These are phyloP conservation scores for Eucalyptus marginata DNA, from an alignment of 345 rosid genomes.

Conservation along the genomic window DNA sequence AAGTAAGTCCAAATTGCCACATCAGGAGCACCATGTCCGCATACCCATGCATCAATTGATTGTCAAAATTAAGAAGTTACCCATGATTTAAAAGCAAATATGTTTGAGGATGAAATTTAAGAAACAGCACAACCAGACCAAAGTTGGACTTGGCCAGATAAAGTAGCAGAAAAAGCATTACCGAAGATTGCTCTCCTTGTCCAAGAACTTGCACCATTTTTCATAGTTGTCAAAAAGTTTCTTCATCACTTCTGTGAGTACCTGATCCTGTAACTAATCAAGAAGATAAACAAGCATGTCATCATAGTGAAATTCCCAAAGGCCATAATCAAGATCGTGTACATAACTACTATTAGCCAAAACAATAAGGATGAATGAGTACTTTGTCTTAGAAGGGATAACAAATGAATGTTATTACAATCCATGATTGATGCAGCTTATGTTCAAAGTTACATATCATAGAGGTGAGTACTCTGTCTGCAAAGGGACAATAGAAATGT, in stretches of 20 bases:
- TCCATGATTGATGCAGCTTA: not conserved
- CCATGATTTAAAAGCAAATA: too few species aligned
- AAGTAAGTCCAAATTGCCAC: not conserved
- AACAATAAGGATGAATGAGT: not conserved
- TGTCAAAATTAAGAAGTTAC: too few species aligned
- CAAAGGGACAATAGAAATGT: not conserved
- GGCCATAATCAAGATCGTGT: not conserved
- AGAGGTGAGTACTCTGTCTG: not conserved
- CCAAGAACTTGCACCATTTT: constrained; percentile 43
- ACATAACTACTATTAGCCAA: not conserved
- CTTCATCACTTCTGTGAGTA: constrained; percentile 91
- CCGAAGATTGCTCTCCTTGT: too few species aligned
- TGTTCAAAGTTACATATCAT: not conserved
- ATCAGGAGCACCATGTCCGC: not conserved
- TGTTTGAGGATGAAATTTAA: not conserved
- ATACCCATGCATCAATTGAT: not conserved
- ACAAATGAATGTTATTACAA: not conserved
- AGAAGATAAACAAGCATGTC: constrained; percentile 30
- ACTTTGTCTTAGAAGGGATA: not conserved
- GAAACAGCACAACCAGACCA: not conserved
- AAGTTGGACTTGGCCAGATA: not conserved
- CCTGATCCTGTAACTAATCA: constrained; percentile 75
- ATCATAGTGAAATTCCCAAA: not conserved
- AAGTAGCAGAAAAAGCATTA: too few species aligned
- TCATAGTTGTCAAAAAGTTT: constrained; percentile 93